Conservation (phyloP, 495 filamentous ascomycete species). For the Xylaria telfairii region DNA sequence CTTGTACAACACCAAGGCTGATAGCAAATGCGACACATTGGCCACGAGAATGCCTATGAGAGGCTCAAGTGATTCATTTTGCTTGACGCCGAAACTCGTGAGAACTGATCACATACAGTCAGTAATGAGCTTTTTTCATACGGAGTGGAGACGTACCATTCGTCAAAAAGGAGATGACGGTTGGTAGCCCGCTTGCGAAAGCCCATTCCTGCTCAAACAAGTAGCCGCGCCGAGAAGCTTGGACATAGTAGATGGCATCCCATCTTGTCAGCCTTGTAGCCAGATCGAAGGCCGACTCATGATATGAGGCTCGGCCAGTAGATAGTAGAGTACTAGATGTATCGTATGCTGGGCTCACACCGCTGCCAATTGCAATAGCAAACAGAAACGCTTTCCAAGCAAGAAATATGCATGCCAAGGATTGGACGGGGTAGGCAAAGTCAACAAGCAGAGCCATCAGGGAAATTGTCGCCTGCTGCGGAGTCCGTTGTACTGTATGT, state of each 20-base stretch:
- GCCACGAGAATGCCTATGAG: slow-evolving; percentile 68
- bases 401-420: slow-evolving; percentile 49
- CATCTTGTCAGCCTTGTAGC: slow-evolving; percentile 74
- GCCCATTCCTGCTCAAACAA: slow-evolving; percentile 96
- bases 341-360: slow-evolving; percentile 83
- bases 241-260: slow-evolving; percentile 90
- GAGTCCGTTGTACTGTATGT: background rate
- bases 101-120: slow-evolving; percentile 28
- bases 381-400: slow-evolving; percentile 79
- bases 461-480: background rate
- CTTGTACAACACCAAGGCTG: slow-evolving; percentile 72
- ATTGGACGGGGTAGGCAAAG: slow-evolving; percentile 34
- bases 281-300: slow-evolving; percentile 60
- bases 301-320: slow-evolving; percentile 46
- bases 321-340: slow-evolving; percentile 76
- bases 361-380: slow-evolving; percentile 61
- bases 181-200: slow-evolving; percentile 74
- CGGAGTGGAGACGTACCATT: slow-evolving; percentile 33
- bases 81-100: slow-evolving; percentile 24
- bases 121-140: background rate
- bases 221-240: slow-evolving; percentile 72
- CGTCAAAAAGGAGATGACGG: slow-evolving; percentile 49
- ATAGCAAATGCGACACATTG: slow-evolving; percentile 74
- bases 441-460: slow-evolving; percentile 32
- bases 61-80: slow-evolving; percentile 38